These are phyloP conservation scores for Auriscalpium vulgare DNA, from an alignment of 768 basidiomycete genomes.

Conservation along the genomic window DNA sequence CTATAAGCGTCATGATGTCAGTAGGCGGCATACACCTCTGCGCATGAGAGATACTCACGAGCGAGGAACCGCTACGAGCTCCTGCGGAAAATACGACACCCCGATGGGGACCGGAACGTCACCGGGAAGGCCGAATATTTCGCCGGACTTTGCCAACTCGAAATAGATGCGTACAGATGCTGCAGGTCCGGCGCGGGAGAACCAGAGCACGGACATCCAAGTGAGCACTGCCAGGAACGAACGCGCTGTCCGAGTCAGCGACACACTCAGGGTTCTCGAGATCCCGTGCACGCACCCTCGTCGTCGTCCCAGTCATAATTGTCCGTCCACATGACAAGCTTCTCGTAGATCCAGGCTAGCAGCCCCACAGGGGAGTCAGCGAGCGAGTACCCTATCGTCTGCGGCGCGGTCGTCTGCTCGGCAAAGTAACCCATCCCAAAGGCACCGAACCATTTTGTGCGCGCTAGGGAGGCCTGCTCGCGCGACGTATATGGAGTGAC, in stretches of 20 bases:
- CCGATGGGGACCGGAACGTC: slow-evolving; percentile 33
- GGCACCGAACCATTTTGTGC: slow-evolving; percentile 23
- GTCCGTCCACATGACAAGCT: slow-evolving; percentile 27
- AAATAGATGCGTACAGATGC: slow-evolving; percentile 54
- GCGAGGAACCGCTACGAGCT: slow-evolving; percentile 28
- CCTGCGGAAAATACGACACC: slow-evolving; percentile 44
- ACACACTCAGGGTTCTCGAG: background rate
- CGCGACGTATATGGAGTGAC: slow-evolving; percentile 24
- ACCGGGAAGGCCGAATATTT: background rate
- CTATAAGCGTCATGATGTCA: slow-evolving; percentile 20
- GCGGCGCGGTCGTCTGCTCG: slow-evolving; percentile 26
- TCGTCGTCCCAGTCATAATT: slow-evolving; percentile 47
- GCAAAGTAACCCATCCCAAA: slow-evolving; percentile 31
- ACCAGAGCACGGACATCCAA: slow-evolving; percentile 55
- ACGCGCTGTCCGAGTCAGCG: background rate
- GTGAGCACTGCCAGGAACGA: slow-evolving; percentile 36
- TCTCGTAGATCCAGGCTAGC: slow-evolving; percentile 27
- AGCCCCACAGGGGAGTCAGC: slow-evolving; percentile 47
- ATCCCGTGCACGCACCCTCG: slow-evolving; percentile 29
- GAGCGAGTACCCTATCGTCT: slow-evolving; percentile 38
- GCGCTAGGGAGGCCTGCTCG: slow-evolving; percentile 29
- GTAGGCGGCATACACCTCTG: background rate
- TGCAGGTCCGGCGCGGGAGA: slow-evolving; percentile 50
- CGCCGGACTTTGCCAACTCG: slow-evolving; percentile 24
- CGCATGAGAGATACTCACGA: slow-evolving; percentile 25